phyloP scores from a whole-genome alignment of 176 grass and related monocot species.

The Carex littledalei region DNA sequence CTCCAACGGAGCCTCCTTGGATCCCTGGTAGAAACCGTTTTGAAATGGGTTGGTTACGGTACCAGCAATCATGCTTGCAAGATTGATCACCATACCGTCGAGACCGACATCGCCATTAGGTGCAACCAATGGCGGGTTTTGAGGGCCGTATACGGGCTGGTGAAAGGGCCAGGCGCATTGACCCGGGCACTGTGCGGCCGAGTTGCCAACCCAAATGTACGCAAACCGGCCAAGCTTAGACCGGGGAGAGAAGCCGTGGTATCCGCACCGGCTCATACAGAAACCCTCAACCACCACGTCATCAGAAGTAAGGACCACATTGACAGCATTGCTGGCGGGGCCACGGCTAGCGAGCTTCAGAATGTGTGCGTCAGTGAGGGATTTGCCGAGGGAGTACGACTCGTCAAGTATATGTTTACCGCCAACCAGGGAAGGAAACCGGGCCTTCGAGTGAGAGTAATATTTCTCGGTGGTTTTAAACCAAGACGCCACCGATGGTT shows the following conservation, averaged over 20 bases:
- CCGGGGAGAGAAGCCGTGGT: constrained; percentile 51
- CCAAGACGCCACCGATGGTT: constrained; percentile 62
- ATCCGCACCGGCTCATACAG: constrained; percentile 84
- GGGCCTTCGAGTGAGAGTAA: constrained; percentile 49
- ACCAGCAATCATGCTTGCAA: constrained; percentile 79
- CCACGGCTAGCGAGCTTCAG: constrained; percentile 39
- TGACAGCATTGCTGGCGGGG: constrained; percentile 34
- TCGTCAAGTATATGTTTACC: constrained; percentile 40
- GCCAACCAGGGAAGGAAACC: constrained; percentile 30
- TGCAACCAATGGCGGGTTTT: constrained; percentile 58
- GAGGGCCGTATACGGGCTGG: constrained; percentile 84
- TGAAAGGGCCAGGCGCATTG: constrained; percentile 98
- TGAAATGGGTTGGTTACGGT: constrained; percentile 78
- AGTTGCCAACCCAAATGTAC: constrained; percentile 89
- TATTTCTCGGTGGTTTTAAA: constrained; percentile 68
- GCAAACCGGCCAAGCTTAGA: constrained; percentile 55
- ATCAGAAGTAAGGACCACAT: constrained; percentile 71
- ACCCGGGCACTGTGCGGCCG: constrained; percentile 65
- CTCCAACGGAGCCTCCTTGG: constrained; percentile 69
- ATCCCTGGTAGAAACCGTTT: constrained; percentile 75
- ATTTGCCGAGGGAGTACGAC: constrained; percentile 50
- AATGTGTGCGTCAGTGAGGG: constrained; percentile 36
- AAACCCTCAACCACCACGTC: constrained; percentile 85
- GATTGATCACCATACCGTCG: constrained; percentile 85
- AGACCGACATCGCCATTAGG: constrained; percentile 89